Conservation (phyloP, 78 protist genomes). For the Dictyostelium intermedium region DNA sequence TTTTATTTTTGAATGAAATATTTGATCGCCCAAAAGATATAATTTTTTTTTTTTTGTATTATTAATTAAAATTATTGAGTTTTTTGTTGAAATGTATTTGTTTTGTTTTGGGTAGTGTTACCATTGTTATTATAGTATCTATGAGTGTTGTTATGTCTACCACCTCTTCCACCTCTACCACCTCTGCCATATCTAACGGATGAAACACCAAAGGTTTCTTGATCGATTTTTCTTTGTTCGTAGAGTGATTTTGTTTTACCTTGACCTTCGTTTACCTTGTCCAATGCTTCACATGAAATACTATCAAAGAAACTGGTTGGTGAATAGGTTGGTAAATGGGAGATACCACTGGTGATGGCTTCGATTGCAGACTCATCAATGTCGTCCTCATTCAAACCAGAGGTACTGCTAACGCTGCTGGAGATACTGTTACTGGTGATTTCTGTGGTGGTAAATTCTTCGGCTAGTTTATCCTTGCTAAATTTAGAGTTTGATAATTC, state of each 20-base stretch:
- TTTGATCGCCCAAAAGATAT: not conserved
- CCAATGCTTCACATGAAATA: constrained; percentile 62
- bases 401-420: not conserved
- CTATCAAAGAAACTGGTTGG: constrained; percentile 72
- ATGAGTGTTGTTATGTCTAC: not conserved
- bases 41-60: not conserved
- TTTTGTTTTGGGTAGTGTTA: not conserved
- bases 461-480: constrained; percentile 67
- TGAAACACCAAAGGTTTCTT: constrained; percentile 71
- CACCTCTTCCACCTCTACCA: constrained; percentile 66
- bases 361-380: not conserved
- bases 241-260: constrained; percentile 11
- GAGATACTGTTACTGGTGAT: not conserved
- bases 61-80: not conserved
- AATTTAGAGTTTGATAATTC: constrained; percentile 52
- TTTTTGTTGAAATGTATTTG: not conserved
- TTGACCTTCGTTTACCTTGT: not conserved
- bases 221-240: constrained; percentile 73
- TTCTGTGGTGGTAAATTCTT: constrained; percentile 13
- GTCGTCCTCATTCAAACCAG: not conserved
- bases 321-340: constrained; percentile 20
- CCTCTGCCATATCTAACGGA: constrained; percentile 29
- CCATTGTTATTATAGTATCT: constrained; percentile 28
- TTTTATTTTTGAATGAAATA: not conserved
- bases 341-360: constrained; percentile 20